A percentile compares a stretch with the other conserved stretches of the same genome.
Evolutionary conservation across 192 early-diverging fungal species (phyloP).

Genomic region (Gryganskiella cystojenkinii): DNA sequence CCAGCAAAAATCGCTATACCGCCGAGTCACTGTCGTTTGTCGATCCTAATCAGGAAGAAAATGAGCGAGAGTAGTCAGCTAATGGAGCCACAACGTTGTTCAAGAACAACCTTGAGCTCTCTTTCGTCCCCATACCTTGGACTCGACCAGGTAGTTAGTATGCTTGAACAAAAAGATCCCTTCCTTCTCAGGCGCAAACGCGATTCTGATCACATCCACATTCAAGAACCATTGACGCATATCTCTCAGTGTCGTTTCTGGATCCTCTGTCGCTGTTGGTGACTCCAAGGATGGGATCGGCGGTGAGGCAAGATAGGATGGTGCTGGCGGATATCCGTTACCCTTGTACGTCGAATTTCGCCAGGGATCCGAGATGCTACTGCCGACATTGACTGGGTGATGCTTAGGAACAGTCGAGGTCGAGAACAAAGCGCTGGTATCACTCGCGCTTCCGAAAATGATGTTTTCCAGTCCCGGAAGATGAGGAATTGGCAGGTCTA

Average conservation of each 20-base stretch:
- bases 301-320: constrained; percentile 35
- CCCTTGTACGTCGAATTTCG: constrained; percentile 43
- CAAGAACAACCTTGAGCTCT: background rate
- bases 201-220: constrained; percentile 62
- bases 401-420: constrained; percentile 18
- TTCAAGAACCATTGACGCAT: constrained; percentile 64
- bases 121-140: constrained; percentile 59
- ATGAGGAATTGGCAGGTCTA: constrained; percentile 70
- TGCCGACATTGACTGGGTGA: constrained; percentile 49
- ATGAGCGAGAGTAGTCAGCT: background rate
- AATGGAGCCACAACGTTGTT: background rate
- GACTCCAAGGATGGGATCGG: constrained; percentile 8
- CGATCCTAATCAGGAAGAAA: constrained; percentile 31
- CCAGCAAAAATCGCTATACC: constrained; percentile 95
- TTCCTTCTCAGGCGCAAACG: constrained; percentile 59
- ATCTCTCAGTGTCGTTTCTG: constrained; percentile 17
- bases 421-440: constrained; percentile 22
- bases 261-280: background rate
- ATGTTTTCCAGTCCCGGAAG: constrained; percentile 66
- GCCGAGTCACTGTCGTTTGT: constrained; percentile 69
- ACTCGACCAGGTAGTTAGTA: constrained; percentile 88
- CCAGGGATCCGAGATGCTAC: constrained; percentile 67
- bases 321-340: constrained; percentile 37
- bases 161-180: constrained; percentile 80
- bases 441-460: constrained; percentile 40